Evolutionary conservation across 768 basidiomycete genomes (phyloP).

Genomic region (Tricholoma hemisulphureum): DNA sequence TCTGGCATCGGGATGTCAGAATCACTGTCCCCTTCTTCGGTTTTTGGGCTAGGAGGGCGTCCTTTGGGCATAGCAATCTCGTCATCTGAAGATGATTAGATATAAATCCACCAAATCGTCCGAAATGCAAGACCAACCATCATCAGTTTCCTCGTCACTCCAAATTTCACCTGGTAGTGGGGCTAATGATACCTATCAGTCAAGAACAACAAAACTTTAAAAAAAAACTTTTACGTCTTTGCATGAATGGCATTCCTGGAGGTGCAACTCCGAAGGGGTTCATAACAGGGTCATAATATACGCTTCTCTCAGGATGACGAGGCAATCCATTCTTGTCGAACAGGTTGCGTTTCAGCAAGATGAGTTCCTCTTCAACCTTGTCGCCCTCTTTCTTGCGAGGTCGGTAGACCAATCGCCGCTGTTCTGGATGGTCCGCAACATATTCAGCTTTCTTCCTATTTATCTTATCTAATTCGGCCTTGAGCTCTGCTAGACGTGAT

Average conservation of each 20-base stretch:
- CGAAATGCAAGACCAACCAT: slow-evolving; percentile 25
- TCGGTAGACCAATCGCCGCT: slow-evolving; percentile 79
- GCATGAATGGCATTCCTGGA: slow-evolving; percentile 95
- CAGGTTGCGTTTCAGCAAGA: slow-evolving; percentile 52
- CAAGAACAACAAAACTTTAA: not conserved
- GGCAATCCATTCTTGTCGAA: slow-evolving; percentile 86
- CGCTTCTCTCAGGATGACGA: slow-evolving; percentile 85
- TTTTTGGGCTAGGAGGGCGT: slow-evolving; percentile 49
- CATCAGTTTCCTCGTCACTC: slow-evolving; percentile 59
- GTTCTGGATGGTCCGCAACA: slow-evolving; percentile 90
- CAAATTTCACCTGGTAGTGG: slow-evolving; percentile 60
- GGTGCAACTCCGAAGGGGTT: slow-evolving; percentile 93
- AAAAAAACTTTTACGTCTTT: slow-evolving; percentile 56
- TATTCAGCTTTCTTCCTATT: slow-evolving; percentile 90
- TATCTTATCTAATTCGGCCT: slow-evolving; percentile 75
- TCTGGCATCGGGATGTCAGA: slow-evolving; percentile 91
- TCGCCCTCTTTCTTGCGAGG: slow-evolving; percentile 47
- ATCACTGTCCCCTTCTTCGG: slow-evolving; percentile 55
- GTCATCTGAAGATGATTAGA: slow-evolving; percentile 31
- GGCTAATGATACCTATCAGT: slow-evolving; percentile 37
- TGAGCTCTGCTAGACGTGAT: slow-evolving; percentile 65
- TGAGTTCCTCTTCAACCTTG: slow-evolving; percentile 38
- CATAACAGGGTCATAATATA: slow-evolving; percentile 91
- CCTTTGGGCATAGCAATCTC: slow-evolving; percentile 68
- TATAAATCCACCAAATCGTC: slow-evolving; percentile 4